Conservation (phyloP, 768 basidiomycete species). For the Solioccasus polychromus region DNA sequence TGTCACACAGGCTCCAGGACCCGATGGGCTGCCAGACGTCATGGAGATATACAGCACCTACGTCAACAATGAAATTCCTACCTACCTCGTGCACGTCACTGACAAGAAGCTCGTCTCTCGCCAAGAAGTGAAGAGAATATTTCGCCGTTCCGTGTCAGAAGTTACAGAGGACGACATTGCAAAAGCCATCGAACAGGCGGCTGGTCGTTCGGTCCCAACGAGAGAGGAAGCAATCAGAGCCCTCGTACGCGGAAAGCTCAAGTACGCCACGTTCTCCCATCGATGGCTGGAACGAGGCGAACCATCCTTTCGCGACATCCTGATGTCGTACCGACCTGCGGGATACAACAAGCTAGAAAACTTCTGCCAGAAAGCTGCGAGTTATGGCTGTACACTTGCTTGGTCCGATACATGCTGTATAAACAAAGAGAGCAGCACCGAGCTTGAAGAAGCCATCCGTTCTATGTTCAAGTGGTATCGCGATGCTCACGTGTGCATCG, state of each 20-base stretch:
- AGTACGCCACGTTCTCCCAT: slow-evolving; percentile 30
- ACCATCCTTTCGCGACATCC: slow-evolving; percentile 27
- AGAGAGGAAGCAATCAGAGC: slow-evolving; percentile 27
- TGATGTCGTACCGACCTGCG: slow-evolving; percentile 27
- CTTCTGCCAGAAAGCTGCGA: slow-evolving; percentile 27
- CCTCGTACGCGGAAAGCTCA: slow-evolving; percentile 21
- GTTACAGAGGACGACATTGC: slow-evolving; percentile 26
- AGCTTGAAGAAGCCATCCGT: slow-evolving; percentile 34
- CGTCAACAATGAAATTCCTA: slow-evolving; percentile 30
- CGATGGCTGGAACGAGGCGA: slow-evolving; percentile 31
- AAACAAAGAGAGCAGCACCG: slow-evolving; percentile 34
- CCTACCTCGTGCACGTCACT: slow-evolving; percentile 27
- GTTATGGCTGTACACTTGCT: slow-evolving; percentile 27
- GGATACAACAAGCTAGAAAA: slow-evolving; percentile 26
- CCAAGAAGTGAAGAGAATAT: slow-evolving; percentile 31
- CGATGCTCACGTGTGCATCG: slow-evolving; percentile 28
- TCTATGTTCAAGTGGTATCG: slow-evolving; percentile 35
- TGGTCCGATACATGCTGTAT: slow-evolving; percentile 38
- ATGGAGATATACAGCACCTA: slow-evolving; percentile 19
- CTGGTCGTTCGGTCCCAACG: slow-evolving; percentile 24
- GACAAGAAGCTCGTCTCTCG: slow-evolving; percentile 27
- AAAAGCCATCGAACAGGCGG: slow-evolving; percentile 14
- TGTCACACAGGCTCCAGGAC: background rate
- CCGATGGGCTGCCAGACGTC: slow-evolving; percentile 21
- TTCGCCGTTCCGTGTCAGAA: slow-evolving; percentile 24